Conservation (phyloP, 2,329 filamentous ascomycete genomes). For the Aspergillus clavatus region DNA sequence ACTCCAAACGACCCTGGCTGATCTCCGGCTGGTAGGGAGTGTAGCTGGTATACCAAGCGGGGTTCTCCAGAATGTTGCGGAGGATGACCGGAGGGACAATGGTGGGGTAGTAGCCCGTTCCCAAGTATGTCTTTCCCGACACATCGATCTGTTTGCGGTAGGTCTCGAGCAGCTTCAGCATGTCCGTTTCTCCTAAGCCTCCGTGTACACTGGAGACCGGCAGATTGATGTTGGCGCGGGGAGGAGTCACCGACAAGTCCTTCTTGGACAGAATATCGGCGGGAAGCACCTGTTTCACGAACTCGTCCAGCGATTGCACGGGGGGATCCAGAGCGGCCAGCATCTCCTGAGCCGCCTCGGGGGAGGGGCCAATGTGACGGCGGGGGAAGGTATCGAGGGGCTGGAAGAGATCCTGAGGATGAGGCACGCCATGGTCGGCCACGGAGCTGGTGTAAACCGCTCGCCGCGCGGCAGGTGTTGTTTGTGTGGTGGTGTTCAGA, state of each 20-base stretch:
- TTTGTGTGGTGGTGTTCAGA: conserved; percentile 25
- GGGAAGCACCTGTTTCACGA: conserved; percentile 79
- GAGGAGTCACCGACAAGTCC: conserved; percentile 54
- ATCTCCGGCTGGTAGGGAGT: conserved; percentile 97
- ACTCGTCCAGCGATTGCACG: conserved; percentile 68
- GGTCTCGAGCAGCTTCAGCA: conserved; percentile 37
- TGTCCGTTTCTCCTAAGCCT: conserved; percentile 45
- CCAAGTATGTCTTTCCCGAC: conserved; percentile 65
- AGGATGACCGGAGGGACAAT: conserved; percentile 84
- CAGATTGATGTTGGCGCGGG: conserved; percentile 41
- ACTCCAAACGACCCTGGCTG: conserved; percentile 89
- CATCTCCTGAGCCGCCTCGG: conserved; percentile 68
- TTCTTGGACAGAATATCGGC: conserved; percentile 67
- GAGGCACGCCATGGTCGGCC: conserved; percentile 66
- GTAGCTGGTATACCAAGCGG: conserved; percentile 97
- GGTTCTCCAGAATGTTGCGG: conserved; percentile 86
- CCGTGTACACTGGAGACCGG: conserved; percentile 36
- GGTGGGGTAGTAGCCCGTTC: conserved; percentile 84
- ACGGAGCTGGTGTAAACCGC: conserved; percentile 83
- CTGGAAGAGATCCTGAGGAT: conserved; percentile 39
- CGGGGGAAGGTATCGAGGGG: conserved; percentile 62
- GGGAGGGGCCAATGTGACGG: conserved; percentile 81
- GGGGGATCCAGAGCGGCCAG: conserved; percentile 72
- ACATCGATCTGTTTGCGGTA: conserved; percentile 56
- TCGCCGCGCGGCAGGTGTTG: conserved; percentile 23